Evolutionary conservation across 2,329 filamentous ascomycete genomes (phyloP).

Genomic region (Fusarium devonianum): DNA sequence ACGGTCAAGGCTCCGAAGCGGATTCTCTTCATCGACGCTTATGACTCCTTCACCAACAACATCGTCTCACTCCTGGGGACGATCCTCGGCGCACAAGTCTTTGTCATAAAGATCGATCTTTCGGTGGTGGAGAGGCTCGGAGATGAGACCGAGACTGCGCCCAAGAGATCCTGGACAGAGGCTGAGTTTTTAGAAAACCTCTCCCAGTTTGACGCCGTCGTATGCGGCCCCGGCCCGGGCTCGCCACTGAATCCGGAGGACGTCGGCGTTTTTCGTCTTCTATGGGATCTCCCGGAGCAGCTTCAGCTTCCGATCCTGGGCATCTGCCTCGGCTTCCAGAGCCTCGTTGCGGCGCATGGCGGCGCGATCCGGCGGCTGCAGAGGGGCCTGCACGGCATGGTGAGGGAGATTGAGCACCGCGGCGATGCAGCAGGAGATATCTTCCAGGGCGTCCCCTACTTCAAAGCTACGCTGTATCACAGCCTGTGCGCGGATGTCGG

Average conservation of each 20-base stretch:
- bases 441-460: slow-evolving; percentile 65
- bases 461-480: slow-evolving; percentile 82
- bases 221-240: slow-evolving; percentile 91
- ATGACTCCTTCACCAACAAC: slow-evolving; percentile 97
- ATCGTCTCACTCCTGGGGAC: slow-evolving; percentile 83
- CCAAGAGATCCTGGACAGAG: slow-evolving; percentile 51
- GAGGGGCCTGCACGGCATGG: slow-evolving; percentile 84
- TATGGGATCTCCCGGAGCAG: slow-evolving; percentile 72
- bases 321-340: slow-evolving; percentile 90
- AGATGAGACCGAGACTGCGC: slow-evolving; percentile 6
- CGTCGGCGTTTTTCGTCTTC: slow-evolving; percentile 78
- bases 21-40: slow-evolving; percentile 92
- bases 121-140: slow-evolving; percentile 56
- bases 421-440: slow-evolving; percentile 59
- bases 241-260: slow-evolving; percentile 76
- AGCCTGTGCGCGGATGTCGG: slow-evolving; percentile 64
- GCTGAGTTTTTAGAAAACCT: slow-evolving; percentile 52
- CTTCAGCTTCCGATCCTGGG: slow-evolving; percentile 79
- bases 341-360: slow-evolving; percentile 73
- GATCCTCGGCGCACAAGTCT: slow-evolving; percentile 71
- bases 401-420: slow-evolving; percentile 70
- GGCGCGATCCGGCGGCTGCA: slow-evolving; percentile 69
- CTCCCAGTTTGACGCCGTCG: slow-evolving; percentile 77
- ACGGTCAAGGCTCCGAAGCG: slow-evolving; percentile 41
- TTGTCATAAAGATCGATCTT: slow-evolving; percentile 49